These are phyloP conservation scores for Saprolegnia diclina DNA, from an alignment of 352 stramenopile genomes.

Conservation along the genomic window DNA sequence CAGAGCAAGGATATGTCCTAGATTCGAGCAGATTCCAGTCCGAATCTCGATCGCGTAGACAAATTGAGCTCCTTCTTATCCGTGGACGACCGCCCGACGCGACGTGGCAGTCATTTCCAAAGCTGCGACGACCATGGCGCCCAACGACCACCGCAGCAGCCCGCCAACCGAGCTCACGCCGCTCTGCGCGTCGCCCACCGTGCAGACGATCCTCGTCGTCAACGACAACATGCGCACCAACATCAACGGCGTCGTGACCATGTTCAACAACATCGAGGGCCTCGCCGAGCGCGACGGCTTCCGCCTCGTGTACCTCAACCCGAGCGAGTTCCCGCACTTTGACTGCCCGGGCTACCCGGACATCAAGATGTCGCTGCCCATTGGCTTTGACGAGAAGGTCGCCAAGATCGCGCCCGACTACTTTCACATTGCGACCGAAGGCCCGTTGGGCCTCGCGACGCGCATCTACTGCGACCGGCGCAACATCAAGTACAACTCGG, in stretches of 20 bases:
- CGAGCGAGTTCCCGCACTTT: slow-evolving; percentile 22
- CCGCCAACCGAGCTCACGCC: not conserved
- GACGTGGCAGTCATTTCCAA: slow-evolving; percentile 15
- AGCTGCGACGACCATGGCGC: not conserved
- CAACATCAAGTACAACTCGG: slow-evolving; percentile 21
- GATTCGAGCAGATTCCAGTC: too few relatives aligned
- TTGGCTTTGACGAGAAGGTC: slow-evolving; percentile 21
- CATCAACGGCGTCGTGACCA: slow-evolving; percentile 21
- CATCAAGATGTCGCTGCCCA: slow-evolving; percentile 22
- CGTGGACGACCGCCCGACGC: too few relatives aligned
- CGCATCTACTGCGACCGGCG: slow-evolving; percentile 23
- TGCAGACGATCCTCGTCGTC: slow-evolving; percentile 17
- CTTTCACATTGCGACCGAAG: slow-evolving; percentile 23
- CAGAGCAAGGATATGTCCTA: too few relatives aligned
- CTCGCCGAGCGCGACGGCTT: slow-evolving; percentile 13
- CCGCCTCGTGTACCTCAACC: slow-evolving; percentile 19
- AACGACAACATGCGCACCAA: slow-evolving; percentile 24
- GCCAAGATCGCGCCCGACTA: slow-evolving; percentile 14
- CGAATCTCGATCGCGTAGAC: too few relatives aligned
- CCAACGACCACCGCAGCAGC: not conserved
- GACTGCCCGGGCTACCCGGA: slow-evolving; percentile 22
- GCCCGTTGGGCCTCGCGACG: slow-evolving; percentile 19
- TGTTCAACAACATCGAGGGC: slow-evolving; percentile 26
- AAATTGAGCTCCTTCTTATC: too few relatives aligned
- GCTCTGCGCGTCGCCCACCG: not conserved